Base-by-base conservation (phyloP, 345 rosid species). In the Laguncularia racemosa region DNA sequence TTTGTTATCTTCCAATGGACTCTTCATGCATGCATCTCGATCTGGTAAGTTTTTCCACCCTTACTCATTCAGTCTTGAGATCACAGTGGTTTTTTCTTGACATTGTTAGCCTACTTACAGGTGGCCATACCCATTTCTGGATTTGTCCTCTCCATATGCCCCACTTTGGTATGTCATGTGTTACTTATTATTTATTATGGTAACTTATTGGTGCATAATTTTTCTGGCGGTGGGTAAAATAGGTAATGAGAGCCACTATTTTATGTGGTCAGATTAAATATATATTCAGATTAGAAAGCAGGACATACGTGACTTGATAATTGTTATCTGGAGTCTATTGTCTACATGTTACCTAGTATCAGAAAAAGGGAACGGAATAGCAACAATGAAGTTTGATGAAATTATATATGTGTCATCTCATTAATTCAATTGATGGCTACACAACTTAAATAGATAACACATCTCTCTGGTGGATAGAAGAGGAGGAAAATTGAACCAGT, bases 71-170 rank as follows among this genome's bases (percentile, higher is more conserved):
- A 38, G 48, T 46, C 4, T 57, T 53, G 49, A 57, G 15, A 44
- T n/a, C 12, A 23, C 14, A 44, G 52, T 44, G 21, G 40, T 13
- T 43, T 55, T 44, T 50, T 18, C 26, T 14, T 51, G 13, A 19
- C 54, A 51, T 12, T 28, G 6, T 19, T 15, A 5, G 20, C 14
- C 55, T 18, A 58, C 2, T 50, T 69, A 15, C 71, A 88, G 86
- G 79, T 88, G 92, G 96, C 92, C 92, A 14, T 85, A 81, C 62
- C 83, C 88, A 52, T 88, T 83, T 68, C 84, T 88, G 16, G 79
- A 83, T 60, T 67, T 81, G 48, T 76, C 88, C 14, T 57, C 75
- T 12, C 58, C 73, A 33, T 63, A 62, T 73, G 92, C 92, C 60
- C 86, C 90, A 20, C 20, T 78, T 40, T 85, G 90, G 90, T 84